These are phyloP conservation scores for Monilinia fructicola DNA, from an alignment of 2,329 filamentous ascomycete species.

Conservation along the genomic window DNA sequence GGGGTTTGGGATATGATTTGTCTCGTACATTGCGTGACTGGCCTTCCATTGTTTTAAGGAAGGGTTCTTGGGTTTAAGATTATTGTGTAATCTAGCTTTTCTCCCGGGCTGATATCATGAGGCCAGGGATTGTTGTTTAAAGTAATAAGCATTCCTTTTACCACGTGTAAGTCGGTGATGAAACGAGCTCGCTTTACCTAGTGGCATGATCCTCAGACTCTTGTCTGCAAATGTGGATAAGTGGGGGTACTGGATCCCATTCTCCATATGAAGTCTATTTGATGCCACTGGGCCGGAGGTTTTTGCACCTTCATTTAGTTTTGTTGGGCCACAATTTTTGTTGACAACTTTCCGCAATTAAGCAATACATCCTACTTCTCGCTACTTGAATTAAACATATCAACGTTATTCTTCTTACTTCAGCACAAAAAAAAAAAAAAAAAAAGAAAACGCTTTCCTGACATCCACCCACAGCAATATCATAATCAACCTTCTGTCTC, in stretches of 20 bases:
- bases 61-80: neutral
- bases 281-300: neutral
- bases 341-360: neutral
- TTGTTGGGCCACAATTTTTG: neutral
- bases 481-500: neutral
- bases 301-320: neutral
- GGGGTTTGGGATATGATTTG: no score
- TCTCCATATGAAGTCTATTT: neutral
- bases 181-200: no score
- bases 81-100: neutral
- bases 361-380: no score
- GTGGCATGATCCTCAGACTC: neutral
- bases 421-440: neutral
- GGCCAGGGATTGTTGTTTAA: neutral
- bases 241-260: neutral
- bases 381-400: neutral
- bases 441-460: no score
- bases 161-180: neutral
- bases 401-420: neutral
- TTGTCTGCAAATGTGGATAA: neutral
- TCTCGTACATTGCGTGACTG: no score
- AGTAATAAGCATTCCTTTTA: neutral
- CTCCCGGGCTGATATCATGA: neutral
- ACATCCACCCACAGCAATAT: neutral
- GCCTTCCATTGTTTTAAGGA: no score